Base-by-base conservation (phyloP, 2,329 filamentous ascomycete genomes). In the Trichoderma asperellum region DNA sequence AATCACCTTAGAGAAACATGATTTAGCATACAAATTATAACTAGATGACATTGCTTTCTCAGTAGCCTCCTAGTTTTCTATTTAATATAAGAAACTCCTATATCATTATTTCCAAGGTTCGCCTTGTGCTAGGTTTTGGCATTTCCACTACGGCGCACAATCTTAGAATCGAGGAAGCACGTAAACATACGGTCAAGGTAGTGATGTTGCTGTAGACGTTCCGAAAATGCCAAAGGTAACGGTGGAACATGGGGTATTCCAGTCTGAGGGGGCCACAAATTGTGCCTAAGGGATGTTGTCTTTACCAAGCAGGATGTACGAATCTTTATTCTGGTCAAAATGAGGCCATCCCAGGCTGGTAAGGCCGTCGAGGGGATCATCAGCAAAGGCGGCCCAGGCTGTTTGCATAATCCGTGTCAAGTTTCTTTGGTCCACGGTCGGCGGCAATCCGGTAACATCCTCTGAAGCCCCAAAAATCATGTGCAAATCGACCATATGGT, bases 401-500 rank as follows among this genome's bases (percentile, higher is more conserved):
- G 72, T 70, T 66, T 81, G 81, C 78, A 84, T 80, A 2, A 78
- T 70, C 37, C 64, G 66, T 1, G 78, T 80, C 2, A 82, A 74
- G 27, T 72, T 34, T 12, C 70, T 72, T 71, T 84, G 79, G 0
- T 73, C 70, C 0, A 66, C 61, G 0, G 73, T 73, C 5, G 77
- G 73, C 0, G 75, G 71, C 6, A 83, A 74, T 1, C 80, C 81
- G 57, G 78, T 81, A 47, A 83, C 78, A 24, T 79, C 77, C 4
- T 68, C 76, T 0, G 79, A 79, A 3, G 76, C 80, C 0, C 82
- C 82, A 68, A 84, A 84, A 16, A 84, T 74, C 79, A 85, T 84
- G 68, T 83, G 79, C 62, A 85, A 62, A 47, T 85, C 83, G 1
- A 78, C 78, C 0, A 82, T 84, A 65, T 86, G 84, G 71, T 85